Percentiles rank a stretch among this genome's conserved stretches.
Conservation (phyloP, 352 stramenopile species). For the Phytophthora hibernalis region DNA sequence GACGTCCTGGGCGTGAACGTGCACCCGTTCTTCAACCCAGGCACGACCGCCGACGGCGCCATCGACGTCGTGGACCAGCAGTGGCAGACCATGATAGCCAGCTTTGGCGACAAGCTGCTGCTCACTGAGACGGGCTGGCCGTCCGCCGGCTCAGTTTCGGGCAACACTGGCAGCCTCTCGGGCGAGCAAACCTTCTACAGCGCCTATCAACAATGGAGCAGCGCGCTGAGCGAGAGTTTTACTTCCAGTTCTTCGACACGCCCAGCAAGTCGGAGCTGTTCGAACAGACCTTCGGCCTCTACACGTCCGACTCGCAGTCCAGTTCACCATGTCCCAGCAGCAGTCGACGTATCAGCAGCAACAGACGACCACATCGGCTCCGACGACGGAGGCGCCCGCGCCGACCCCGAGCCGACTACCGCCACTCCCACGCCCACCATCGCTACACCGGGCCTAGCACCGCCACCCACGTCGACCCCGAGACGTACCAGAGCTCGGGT, state of each 20-base stretch:
- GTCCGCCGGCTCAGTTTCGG: constrained; percentile 37
- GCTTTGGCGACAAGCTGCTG: constrained; percentile 57
- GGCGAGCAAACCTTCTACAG: constrained; percentile 58
- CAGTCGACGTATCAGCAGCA: constrained; percentile 34
- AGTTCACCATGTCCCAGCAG: constrained; percentile 54
- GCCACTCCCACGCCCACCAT: constrained; percentile 16
- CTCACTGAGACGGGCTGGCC: constrained; percentile 68
- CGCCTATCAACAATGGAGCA: constrained; percentile 68
- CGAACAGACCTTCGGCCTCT: constrained; percentile 65
- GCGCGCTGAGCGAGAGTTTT: constrained; percentile 59
- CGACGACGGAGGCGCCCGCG: constrained; percentile 13
- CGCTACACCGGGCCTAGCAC: constrained; percentile 11
- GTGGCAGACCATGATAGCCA: constrained; percentile 55
- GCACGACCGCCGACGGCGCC: constrained; percentile 37
- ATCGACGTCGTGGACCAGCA: constrained; percentile 60
- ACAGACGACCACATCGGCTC: constrained; percentile 11
- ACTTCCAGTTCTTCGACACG: constrained; percentile 85
- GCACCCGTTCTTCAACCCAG: constrained; percentile 67
- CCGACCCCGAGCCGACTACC: constrained; percentile 14
- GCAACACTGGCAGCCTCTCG: constrained; percentile 48
- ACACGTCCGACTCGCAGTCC: constrained; percentile 45
- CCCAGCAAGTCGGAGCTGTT: constrained; percentile 47
- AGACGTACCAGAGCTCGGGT: constrained; percentile 29
- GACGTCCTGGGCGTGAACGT: constrained; percentile 67
- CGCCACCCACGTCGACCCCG: constrained; percentile 13